Evolutionary conservation across 352 stramenopile species (phyloP).

Genomic region (Pythium coloratum): DNA sequence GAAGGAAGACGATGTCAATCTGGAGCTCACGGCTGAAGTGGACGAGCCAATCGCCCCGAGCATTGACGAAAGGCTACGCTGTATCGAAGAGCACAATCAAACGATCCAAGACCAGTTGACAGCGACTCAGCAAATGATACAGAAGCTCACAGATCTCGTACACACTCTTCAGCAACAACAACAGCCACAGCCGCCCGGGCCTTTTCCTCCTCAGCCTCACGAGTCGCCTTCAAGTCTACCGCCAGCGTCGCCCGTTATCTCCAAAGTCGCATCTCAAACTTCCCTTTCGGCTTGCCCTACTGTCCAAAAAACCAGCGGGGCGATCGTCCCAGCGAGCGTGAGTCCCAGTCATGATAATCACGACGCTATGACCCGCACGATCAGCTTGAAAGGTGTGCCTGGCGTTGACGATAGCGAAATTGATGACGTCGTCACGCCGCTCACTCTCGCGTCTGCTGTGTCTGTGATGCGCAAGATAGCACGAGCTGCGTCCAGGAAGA

Average conservation of each 20-base stretch:
- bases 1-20: not conserved
- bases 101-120: constrained; percentile 44
- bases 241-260: not conserved
- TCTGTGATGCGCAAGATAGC: constrained; percentile 11
- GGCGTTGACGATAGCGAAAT: not conserved
- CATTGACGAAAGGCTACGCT: constrained; percentile 21
- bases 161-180: constrained; percentile 32
- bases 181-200: not conserved
- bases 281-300: not conserved
- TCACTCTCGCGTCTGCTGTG: constrained; percentile 4
- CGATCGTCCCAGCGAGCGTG: too few species aligned
- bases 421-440: not conserved
- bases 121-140: constrained; percentile 52
- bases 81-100: constrained; percentile 44
- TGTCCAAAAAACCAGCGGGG: not conserved
- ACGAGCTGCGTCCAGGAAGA: not conserved
- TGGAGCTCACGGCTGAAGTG: not conserved
- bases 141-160: constrained; percentile 44
- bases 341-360: not conserved
- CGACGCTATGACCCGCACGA: constrained; percentile 9
- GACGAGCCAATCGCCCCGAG: not conserved
- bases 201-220: not conserved
- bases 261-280: not conserved
- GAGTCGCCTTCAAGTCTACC: not conserved
- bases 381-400: constrained; percentile 14